Evolutionary conservation across 192 early-diverging fungal species (phyloP).

Genomic region (Gonapodya sp.): DNA sequence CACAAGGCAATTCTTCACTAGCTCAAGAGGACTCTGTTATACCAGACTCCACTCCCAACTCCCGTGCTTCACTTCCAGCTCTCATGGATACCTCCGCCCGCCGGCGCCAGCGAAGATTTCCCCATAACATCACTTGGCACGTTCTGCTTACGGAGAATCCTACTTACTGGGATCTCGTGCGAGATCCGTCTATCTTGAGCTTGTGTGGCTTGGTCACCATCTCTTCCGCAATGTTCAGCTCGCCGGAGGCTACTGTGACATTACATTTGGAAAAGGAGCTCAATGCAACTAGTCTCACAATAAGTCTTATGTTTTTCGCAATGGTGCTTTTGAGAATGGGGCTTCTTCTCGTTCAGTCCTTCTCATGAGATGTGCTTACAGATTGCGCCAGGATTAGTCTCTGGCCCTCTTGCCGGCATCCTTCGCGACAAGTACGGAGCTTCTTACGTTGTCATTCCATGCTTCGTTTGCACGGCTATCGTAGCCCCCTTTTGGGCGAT

Average conservation of each 20-base stretch:
- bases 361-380: too few relatives aligned
- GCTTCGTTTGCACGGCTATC: neutral
- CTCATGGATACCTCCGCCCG: too few relatives aligned
- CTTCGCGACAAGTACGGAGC: neutral
- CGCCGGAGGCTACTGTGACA: conserved; percentile 38
- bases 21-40: too few relatives aligned
- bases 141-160: neutral
- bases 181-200: neutral
- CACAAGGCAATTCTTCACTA: too few relatives aligned
- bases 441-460: neutral
- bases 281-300: conserved; percentile 23
- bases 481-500: neutral
- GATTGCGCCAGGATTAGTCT: neutral
- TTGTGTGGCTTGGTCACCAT: neutral
- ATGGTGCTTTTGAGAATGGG: too few relatives aligned
- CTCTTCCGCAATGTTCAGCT: neutral
- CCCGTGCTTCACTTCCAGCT: too few relatives aligned
- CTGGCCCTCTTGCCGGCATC: neutral
- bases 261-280: conserved; percentile 32
- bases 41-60: too few relatives aligned
- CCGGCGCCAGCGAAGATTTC: too few relatives aligned
- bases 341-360: too few relatives aligned
- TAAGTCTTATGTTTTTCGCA: conserved; percentile 54
- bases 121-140: neutral
- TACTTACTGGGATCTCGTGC: neutral